Base-by-base conservation (phyloP, 257 asterid genomes). In the Leptodermis oblonga region DNA sequence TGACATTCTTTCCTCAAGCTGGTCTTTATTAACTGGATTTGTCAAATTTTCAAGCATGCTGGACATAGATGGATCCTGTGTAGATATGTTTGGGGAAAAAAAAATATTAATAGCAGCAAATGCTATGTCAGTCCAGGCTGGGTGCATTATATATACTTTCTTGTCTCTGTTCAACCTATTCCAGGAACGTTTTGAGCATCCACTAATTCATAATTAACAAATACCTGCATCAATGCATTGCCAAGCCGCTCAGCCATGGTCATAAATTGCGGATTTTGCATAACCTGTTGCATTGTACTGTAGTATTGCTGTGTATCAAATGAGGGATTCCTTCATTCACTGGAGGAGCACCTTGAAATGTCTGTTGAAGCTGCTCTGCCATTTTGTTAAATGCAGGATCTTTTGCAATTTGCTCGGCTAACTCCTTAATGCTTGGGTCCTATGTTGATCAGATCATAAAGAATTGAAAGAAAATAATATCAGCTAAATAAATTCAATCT, bases 231-330 rank as follows among this genome's bases (percentile, higher is more conserved):
- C 76, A 94, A 77, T 33, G 98, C 88, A 71, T 51, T 84, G 66
- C 99, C 99, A 80, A 94, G 94, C 76, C 81, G 87, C 86, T 94
- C 97, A 63, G 99, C 97, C 97, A 94, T 94, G 73, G 85, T 82
- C 96, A 92, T 82, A 72, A 94, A 92, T 62, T 94, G 98, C 37
- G 99, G 99, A 72, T 94, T 94, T 84, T 94, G 97, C 98, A 94
- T 94, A 70, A 94, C 99, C 78, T 94, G 95, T 77, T 94, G 99
- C 95, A 94, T 92, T 8, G 99, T 89, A 26, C 88, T 74, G 67
- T 84, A 84, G 77, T 94, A 94, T 76, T 89, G 93, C 54, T 87
- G 96, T 17, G 96, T 79, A 67, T 94, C 98, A 73, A 94, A 87
- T 85, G 89, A 72, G 99, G 99, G 52, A 86, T 72, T 49, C 84